These are phyloP conservation scores for Penicillium sp. DNA, from an alignment of 2,329 filamentous ascomycete genomes.

Conservation along the genomic window DNA sequence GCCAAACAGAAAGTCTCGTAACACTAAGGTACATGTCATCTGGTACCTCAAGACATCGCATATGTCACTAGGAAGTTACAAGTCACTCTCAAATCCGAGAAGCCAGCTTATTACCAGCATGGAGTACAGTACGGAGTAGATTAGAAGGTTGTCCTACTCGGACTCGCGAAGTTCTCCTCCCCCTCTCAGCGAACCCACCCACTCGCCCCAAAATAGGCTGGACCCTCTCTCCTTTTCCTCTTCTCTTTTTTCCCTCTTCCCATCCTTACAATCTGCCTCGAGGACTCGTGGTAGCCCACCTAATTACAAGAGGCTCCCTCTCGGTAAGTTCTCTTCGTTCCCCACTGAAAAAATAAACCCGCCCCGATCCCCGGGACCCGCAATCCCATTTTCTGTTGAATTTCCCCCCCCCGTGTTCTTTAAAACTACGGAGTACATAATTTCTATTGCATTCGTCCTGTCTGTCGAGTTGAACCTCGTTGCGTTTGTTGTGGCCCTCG, in stretches of 20 bases:
- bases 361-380: constrained; percentile 10
- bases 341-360: constrained; percentile 3
- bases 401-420: background rate
- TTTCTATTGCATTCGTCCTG: background rate
- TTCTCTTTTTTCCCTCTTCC: constrained; percentile 12
- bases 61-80: background rate
- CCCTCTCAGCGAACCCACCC: constrained; percentile 16
- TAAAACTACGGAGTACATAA: background rate
- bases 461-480: background rate
- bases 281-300: constrained; percentile 35
- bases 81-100: background rate
- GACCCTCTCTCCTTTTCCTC: constrained; percentile 25
- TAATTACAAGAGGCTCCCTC: constrained; percentile 18
- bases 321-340: constrained; percentile 24
- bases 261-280: constrained; percentile 26
- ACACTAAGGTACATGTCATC: background rate
- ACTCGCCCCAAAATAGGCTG: constrained; percentile 12
- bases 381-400: background rate
- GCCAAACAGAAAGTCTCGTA: background rate
- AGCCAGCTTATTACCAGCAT: background rate
- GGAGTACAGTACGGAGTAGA: too few species aligned
- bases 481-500: constrained; percentile 2
- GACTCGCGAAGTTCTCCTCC: background rate
- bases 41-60: background rate
- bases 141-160: constrained; percentile 2